Evolutionary conservation across 352 stramenopile genomes (phyloP).

Genomic region (Phytophthora sp.): DNA sequence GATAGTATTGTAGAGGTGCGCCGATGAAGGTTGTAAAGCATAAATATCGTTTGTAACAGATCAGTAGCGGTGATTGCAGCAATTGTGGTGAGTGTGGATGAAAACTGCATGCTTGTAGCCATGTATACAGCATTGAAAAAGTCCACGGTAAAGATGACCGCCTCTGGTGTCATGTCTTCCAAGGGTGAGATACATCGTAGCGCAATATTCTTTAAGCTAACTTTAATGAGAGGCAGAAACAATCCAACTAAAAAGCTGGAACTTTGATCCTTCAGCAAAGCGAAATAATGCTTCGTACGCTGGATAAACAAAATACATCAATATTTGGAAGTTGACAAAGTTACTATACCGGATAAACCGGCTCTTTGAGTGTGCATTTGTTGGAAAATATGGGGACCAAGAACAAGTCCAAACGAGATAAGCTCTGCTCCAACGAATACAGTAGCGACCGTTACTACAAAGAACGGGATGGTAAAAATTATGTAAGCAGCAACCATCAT

Average conservation of each 20-base stretch:
- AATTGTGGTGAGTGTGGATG: conserved; percentile 1
- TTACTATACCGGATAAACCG: no score
- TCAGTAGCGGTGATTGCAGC: not conserved
- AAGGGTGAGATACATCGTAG: not conserved
- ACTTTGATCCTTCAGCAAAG: not conserved
- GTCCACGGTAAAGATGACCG: conserved; percentile 22
- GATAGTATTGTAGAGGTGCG: not conserved
- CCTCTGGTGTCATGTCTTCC: conserved; percentile 16
- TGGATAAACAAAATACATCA: conserved; percentile 12
- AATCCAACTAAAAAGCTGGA: conserved; percentile 8
- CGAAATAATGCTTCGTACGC: conserved; percentile 8
- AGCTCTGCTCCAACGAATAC: no score
- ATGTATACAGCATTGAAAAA: conserved; percentile 30
- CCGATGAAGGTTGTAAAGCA: not conserved
- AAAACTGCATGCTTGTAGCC: conserved; percentile 13
- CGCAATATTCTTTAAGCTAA: conserved; percentile 19
- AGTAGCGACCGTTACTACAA: no score
- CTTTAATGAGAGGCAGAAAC: conserved; percentile 27
- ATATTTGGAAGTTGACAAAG: no score
- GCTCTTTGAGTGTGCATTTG: no score
- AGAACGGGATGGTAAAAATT: no score
- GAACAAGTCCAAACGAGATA: no score
- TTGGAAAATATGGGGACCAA: no score
- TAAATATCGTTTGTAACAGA: not conserved
- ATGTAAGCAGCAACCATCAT: no score